Percentiles rank a stretch among this genome's conserved stretches.
phyloP scores from a whole-genome alignment of 2,329 filamentous ascomycete species.

The Bipolaris sorokiniana region DNA sequence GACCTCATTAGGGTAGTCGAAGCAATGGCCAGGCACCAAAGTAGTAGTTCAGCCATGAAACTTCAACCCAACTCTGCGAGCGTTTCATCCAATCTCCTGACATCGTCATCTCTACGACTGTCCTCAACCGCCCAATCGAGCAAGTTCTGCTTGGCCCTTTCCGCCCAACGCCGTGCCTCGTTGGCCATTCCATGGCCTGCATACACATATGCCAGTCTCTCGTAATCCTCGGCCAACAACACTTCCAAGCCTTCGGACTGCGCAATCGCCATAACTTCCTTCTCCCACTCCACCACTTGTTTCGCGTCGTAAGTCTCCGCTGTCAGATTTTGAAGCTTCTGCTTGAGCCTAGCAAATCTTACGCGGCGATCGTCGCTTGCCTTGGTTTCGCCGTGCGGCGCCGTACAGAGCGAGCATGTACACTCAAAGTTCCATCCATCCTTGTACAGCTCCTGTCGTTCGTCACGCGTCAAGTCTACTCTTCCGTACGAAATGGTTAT shows the following conservation, averaged over 20 bases:
- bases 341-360: conserved; percentile 24
- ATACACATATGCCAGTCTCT: conserved; percentile 37
- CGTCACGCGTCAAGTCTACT: conserved; percentile 25
- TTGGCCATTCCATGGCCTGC: conserved; percentile 21
- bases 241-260: conserved; percentile 28
- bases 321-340: conserved; percentile 24
- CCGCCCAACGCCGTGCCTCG: conserved; percentile 28
- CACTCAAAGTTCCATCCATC: conserved; percentile 34
- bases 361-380: conserved; percentile 29
- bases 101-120: conserved; percentile 20
- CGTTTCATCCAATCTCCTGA: conserved; percentile 25
- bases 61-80: conserved; percentile 21
- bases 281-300: conserved; percentile 32
- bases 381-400: conserved; percentile 17
- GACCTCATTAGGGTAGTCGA: background rate
- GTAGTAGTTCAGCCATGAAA: conserved; percentile 3
- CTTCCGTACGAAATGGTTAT: conserved; percentile 33
- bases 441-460: conserved; percentile 26
- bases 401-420: conserved; percentile 30
- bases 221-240: conserved; percentile 30
- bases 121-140: conserved; percentile 30
- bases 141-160: conserved; percentile 27
- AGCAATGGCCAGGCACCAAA: background rate
- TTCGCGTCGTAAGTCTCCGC: conserved; percentile 30
- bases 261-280: conserved; percentile 31